Base-by-base conservation (phyloP, 179 eudicot genomes). In the Silene noctiflora region DNA sequence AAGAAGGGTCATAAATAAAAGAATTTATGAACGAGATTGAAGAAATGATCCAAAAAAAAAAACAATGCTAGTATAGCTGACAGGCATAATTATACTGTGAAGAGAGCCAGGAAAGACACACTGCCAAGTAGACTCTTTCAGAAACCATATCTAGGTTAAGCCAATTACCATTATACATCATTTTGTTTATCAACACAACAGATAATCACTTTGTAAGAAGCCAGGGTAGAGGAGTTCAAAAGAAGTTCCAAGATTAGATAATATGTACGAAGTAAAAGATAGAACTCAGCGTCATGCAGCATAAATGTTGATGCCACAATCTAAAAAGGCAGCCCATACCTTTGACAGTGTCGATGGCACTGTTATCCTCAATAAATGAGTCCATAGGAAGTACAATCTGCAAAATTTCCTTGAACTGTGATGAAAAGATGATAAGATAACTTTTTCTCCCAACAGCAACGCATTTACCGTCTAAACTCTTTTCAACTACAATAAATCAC, bases 401-500 rank as follows among this genome's bases (percentile, higher is more conserved):
- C 74, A 80, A 59, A 66, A 83, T 81, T 83, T 85, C 86, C 83
- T 86, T 77, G 56, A 93, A 87, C 53, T 86, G 79, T 74, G 89
- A 83, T 39, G 99, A 86, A 67, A 86, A 67, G 76, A 95, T 85
- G 75, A 85, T 84, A 73, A 95, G 86, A 55, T 71, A 46, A 42
- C 85, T 85, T 75, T 90, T 86, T 68, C 81, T 88, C 60, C 91
- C 93, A 78, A 91, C 87, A 81, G 92, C 97, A 76, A 95, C 33
- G 71, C 79, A 84, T 69, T 82, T 80, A 46, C 91, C 96, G 63
- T 86, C 85, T 42, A 70, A 75, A 77, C 97, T 91, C 93, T 93
- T 89, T 61, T 86, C 96, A 88, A 95, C 99, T 95, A 82, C 75
- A 55, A 56, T 46, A 71, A 29, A 78, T 17, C 77, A 63, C 21